Evolutionary conservation across 208 protist species (phyloP).

Genomic region (Trypanosoma theileri): DNA sequence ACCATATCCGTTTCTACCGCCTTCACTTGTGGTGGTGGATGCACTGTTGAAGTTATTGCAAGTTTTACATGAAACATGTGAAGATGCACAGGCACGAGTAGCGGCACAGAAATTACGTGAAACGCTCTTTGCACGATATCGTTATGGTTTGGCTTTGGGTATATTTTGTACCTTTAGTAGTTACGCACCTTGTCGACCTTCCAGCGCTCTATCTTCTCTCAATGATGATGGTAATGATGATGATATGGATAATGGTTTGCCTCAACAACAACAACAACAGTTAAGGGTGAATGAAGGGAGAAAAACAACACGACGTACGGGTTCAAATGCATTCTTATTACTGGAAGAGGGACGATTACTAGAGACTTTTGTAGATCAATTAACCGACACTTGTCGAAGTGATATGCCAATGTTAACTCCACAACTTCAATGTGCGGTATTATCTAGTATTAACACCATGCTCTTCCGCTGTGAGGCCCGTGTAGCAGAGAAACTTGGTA

Average conservation of each 20-base stretch:
- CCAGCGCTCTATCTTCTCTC: background rate
- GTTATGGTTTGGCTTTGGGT: constrained; percentile 14
- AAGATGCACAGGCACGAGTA: constrained; percentile 27
- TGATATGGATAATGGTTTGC: background rate
- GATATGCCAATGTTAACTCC: constrained; percentile 35
- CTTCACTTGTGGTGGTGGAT: constrained; percentile 31
- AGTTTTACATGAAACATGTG: constrained; percentile 28
- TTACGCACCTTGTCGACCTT: constrained; percentile 11
- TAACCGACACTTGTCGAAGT: constrained; percentile 25
- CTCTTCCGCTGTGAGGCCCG: constrained; percentile 40
- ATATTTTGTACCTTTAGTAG: constrained; percentile 25
- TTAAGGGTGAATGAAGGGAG: too few species aligned
- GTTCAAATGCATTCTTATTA: constrained; percentile 1
- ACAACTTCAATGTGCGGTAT: constrained; percentile 33
- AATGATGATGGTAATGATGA: background rate
- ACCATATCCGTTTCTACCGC: constrained; percentile 32
- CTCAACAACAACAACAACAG: background rate
- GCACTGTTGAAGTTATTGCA: constrained; percentile 33
- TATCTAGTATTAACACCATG: constrained; percentile 36
- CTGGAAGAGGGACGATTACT: constrained; percentile 26
- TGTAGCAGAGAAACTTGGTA: constrained; percentile 57
- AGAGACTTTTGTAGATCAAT: constrained; percentile 27
- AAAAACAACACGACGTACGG: too few species aligned
- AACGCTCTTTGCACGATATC: constrained; percentile 40
- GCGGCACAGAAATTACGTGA: constrained; percentile 36